These are phyloP conservation scores for Globisporangium iwayamae DNA, from an alignment of 352 stramenopile species.

Conservation along the genomic window DNA sequence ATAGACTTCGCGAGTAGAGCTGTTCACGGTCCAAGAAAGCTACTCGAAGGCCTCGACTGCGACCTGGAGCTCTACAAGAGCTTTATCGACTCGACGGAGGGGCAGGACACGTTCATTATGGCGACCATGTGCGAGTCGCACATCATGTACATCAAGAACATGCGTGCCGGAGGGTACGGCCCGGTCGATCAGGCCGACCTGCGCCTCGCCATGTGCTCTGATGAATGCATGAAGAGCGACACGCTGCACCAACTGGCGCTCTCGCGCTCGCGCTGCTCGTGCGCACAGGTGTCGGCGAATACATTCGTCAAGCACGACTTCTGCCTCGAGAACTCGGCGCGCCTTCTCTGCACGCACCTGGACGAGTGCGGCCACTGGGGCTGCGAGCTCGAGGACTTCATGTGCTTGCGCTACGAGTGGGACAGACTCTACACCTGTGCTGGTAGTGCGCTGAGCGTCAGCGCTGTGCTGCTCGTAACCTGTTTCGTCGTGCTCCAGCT, in stretches of 20 bases:
- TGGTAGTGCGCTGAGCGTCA: slow-evolving; percentile 12
- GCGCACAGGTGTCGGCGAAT: slow-evolving; percentile 72
- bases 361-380: slow-evolving; percentile 86
- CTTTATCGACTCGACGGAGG: slow-evolving; percentile 55
- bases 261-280: slow-evolving; percentile 69
- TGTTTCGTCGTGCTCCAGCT: slow-evolving; percentile 18
- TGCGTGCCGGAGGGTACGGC: slow-evolving; percentile 50
- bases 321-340: slow-evolving; percentile 75
- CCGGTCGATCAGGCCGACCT: slow-evolving; percentile 69
- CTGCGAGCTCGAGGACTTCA: slow-evolving; percentile 87
- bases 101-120: slow-evolving; percentile 67
- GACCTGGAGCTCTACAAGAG: slow-evolving; percentile 48
- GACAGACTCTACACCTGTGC: slow-evolving; percentile 60
- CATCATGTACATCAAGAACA: slow-evolving; percentile 69
- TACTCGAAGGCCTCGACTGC: slow-evolving; percentile 20
- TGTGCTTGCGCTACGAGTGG: slow-evolving; percentile 90
- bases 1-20: neutral
- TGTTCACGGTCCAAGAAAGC: neutral
- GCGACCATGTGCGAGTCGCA: slow-evolving; percentile 69
- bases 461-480: slow-evolving; percentile 13
- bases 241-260: slow-evolving; percentile 75
- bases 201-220: slow-evolving; percentile 77
- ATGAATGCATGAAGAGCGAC: slow-evolving; percentile 81
- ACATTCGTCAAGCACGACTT: slow-evolving; percentile 71
- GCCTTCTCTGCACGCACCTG: slow-evolving; percentile 82